phyloP scores from a whole-genome alignment of 495 filamentous ascomycete species.

The Pseudomonodictys pantanalensis region DNA sequence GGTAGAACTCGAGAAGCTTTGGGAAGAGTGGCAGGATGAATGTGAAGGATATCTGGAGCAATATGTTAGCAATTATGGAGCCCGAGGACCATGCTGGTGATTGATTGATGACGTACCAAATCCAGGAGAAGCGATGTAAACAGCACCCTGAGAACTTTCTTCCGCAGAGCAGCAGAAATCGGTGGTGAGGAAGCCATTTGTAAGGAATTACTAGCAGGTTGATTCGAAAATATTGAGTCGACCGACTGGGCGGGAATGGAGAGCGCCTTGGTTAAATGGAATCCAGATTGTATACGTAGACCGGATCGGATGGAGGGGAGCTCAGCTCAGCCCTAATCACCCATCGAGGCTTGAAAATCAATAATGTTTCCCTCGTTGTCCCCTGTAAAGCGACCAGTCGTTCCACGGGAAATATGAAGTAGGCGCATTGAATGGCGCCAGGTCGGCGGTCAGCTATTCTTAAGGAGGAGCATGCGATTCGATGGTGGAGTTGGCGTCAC shows the following conservation, averaged over 20 bases:
- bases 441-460: background rate
- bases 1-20: constrained; percentile 91
- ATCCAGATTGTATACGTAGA: background rate
- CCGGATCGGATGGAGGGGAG: background rate
- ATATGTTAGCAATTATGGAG: background rate
- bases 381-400: background rate
- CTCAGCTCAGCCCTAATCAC: constrained; percentile 1
- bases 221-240: no score
- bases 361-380: no score
- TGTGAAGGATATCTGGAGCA: constrained; percentile 75
- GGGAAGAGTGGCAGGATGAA: constrained; percentile 97
- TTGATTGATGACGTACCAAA: constrained; percentile 49
- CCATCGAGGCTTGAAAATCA: no score
- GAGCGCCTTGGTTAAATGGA: background rate
- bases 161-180: constrained; percentile 45
- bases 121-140: constrained; percentile 71
- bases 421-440: background rate
- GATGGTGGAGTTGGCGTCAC: no score
- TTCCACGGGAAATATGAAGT: background rate
- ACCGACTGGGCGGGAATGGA: no score
- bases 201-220: no score
- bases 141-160: constrained; percentile 76
- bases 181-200: background rate
- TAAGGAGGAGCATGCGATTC: background rate
- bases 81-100: constrained; percentile 4